A percentile compares a stretch with the other conserved stretches of the same genome.
phyloP scores from a whole-genome alignment of 2,329 filamentous ascomycete species.

The Akanthomyces dipterigenus region DNA sequence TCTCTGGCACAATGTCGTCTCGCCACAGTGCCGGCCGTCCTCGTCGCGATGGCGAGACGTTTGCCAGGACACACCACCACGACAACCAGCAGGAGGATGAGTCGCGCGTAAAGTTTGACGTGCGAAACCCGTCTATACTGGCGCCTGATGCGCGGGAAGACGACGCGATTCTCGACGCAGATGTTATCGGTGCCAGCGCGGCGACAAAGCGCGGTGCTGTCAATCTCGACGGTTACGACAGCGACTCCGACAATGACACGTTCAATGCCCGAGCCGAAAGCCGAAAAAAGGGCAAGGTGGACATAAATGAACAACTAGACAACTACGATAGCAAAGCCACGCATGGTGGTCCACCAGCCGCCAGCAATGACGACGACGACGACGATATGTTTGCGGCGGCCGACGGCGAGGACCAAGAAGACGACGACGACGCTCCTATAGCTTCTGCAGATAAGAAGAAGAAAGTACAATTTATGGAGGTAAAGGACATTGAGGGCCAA shows the following conservation, averaged over 20 bases:
- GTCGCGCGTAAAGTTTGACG: constrained; percentile 87
- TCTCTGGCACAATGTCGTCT: constrained; percentile 41
- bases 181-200: constrained; percentile 77
- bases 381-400: constrained; percentile 26
- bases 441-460: constrained; percentile 53
- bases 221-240: constrained; percentile 95
- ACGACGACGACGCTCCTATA: constrained; percentile 30
- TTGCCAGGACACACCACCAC: constrained; percentile 65
- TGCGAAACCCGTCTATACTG: constrained; percentile 88
- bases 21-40: constrained; percentile 63
- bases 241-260: constrained; percentile 85
- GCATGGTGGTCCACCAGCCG: constrained; percentile 18
- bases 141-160: constrained; percentile 71
- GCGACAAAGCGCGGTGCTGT: constrained; percentile 87
- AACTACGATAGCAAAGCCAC: constrained; percentile 44
- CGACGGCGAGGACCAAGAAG: constrained; percentile 46
- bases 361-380: constrained; percentile 29
- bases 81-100: constrained; percentile 38
- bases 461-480: constrained; percentile 54
- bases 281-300: constrained; percentile 43
- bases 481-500: constrained; percentile 68
- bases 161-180: constrained; percentile 73
- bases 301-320: constrained; percentile 46
- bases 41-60: constrained; percentile 77
- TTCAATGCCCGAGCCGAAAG: constrained; percentile 69